Evolutionary conservation across 2,329 filamentous ascomycete species (phyloP), one percentile per base, ranked within the genome.

Genomic region (Aspergillus fijiensis): DNA sequence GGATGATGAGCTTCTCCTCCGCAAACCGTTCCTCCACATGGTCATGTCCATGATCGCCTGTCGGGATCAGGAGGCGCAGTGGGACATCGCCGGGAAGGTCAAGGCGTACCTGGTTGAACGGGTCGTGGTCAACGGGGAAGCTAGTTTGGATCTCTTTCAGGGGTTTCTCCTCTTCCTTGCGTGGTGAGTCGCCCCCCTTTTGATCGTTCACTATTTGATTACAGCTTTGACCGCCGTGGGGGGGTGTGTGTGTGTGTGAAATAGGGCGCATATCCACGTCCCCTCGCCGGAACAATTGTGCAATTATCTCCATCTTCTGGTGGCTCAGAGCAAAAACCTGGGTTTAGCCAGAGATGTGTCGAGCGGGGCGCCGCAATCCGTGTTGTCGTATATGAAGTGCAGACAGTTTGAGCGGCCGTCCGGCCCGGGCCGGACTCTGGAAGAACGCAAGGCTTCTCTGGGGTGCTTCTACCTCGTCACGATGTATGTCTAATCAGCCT

Each of bases 391-490:
- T 23, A 45, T 55, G 25, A 59, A 60, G 57, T n/a, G 23, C 29
- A 63, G 21, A 55, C 27, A 33, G 12, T 62, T 47, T 47, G 63
- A 39, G 51, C 60, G 6, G 21, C 61, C 14, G 48, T 57, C 25
- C 0, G 70, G 66, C 23, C 55, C 55, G 2, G 68, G 70, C 2
- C 77, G 82, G 4, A 82, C 79, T 0, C 78, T 82, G 7, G 84
- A 85, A 45, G 84, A 86, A 61, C 76, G 79, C 10, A 76, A 84
- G n/a, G 76, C 79, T 0, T 73, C 85, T 0, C 72, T 84, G 0
- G 84, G 82, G 0, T 79, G 82, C 1, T 86, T 83, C 79, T 85
- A 84, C 60, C 62, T 86, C 31, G 80, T 76, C 14, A 84, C 82
- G 10, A 77, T 79, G 83, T 85, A 72, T 67, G 81, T 72, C 10